Conservation (phyloP, 2,329 filamentous ascomycete genomes). For the Colletotrichum simmondsii region DNA sequence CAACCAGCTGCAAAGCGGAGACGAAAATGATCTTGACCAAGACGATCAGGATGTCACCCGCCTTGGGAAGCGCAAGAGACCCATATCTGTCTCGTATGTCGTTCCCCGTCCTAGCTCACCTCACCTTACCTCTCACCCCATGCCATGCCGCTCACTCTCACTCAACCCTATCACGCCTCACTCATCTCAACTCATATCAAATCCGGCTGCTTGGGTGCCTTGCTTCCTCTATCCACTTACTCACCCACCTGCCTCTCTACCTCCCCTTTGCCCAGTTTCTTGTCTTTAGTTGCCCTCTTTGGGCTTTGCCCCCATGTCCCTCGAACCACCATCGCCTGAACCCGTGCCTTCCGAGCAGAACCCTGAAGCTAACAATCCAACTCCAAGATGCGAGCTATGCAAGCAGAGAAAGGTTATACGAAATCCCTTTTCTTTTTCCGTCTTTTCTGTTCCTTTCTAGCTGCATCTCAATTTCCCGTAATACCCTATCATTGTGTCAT, state of each 20-base stretch:
- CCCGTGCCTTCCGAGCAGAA: slow-evolving; percentile 35
- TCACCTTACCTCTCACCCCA: not conserved
- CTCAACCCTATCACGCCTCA: slow-evolving; percentile 25
- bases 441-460: not conserved
- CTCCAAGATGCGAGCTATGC: slow-evolving; percentile 77
- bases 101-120: slow-evolving; percentile 22
- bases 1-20: slow-evolving; percentile 53
- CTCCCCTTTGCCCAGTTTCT: slow-evolving; percentile 9
- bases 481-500: not conserved
- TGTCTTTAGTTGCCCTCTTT: slow-evolving; percentile 7
- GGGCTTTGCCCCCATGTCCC: slow-evolving; percentile 8
- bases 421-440: not conserved
- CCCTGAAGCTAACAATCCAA: slow-evolving; percentile 48
- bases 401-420: slow-evolving; percentile 79
- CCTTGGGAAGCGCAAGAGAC: slow-evolving; percentile 68
- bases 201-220: slow-evolving; percentile 4
- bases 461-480: not conserved
- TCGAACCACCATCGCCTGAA: slow-evolving; percentile 35
- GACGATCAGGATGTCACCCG: slow-evolving; percentile 55
- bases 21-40: slow-evolving; percentile 55
- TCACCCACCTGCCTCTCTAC: slow-evolving; percentile 7
- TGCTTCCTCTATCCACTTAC: not conserved
- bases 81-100: slow-evolving; percentile 70
- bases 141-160: slow-evolving; percentile 13
- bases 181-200: slow-evolving; percentile 15